These are phyloP conservation scores for Lodderomyces oxycetoniae DNA, from an alignment of 1,139 yeast species.

Conservation along the genomic window DNA sequence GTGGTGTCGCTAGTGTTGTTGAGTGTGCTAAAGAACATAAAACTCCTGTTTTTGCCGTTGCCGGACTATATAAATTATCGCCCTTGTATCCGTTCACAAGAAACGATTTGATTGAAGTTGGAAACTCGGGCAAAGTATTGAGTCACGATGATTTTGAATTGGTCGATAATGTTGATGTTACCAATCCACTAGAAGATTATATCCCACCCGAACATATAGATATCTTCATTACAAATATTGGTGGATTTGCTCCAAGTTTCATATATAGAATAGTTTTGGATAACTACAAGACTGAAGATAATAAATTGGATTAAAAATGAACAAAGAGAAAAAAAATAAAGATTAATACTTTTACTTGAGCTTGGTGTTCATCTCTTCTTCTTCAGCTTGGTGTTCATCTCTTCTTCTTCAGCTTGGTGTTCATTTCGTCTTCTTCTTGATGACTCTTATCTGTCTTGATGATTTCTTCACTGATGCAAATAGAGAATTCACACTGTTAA, in stretches of 20 bases:
- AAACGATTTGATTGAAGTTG: slow-evolving; percentile 85
- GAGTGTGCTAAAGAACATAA: slow-evolving; percentile 93
- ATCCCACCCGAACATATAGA: slow-evolving; percentile 93
- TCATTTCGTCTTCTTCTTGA: slow-evolving; percentile 3
- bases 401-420: background rate
- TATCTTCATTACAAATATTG: slow-evolving; percentile 88
- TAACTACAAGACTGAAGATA: slow-evolving; percentile 85
- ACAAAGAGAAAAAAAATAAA: slow-evolving; percentile 1
- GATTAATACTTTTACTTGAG: too few relatives aligned
- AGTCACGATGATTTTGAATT: slow-evolving; percentile 61
- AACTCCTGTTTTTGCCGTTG: slow-evolving; percentile 93
- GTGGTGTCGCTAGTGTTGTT: slow-evolving; percentile 91
- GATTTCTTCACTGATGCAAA: background rate
- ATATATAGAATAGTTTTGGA: slow-evolving; percentile 93
- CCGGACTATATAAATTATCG: slow-evolving; percentile 88
- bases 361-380: background rate
- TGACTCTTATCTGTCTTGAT: slow-evolving; percentile 6
- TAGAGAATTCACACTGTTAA: too few relatives aligned
- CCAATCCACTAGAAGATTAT: slow-evolving; percentile 90
- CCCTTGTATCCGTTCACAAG: slow-evolving; percentile 93
- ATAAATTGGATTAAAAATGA: slow-evolving; percentile 39
- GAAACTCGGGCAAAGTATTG: slow-evolving; percentile 82
- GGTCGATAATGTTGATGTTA: slow-evolving; percentile 65
- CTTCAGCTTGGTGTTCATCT: background rate
- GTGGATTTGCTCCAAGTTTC: slow-evolving; percentile 95